Evolutionary conservation across 2,329 filamentous ascomycete species (phyloP).

Genomic region (Sclerotinia subarctica): DNA sequence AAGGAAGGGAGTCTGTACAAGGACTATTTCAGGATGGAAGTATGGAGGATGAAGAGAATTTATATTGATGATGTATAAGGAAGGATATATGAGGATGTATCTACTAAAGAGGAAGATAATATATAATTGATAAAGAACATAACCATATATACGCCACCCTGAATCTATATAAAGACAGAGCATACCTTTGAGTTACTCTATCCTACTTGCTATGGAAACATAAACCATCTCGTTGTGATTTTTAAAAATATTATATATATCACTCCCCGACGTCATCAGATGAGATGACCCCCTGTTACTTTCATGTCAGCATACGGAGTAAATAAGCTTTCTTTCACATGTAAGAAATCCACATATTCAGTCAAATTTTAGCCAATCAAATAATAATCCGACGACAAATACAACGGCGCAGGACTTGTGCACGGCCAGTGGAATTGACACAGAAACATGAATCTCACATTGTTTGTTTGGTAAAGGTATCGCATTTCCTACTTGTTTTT

Average conservation of each 20-base stretch:
- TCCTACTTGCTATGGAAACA: not conserved
- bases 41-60: conserved; percentile 38
- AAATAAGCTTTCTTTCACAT: conserved; percentile 11
- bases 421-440: not conserved
- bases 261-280: not conserved
- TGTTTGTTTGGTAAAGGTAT: not conserved
- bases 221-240: not conserved
- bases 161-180: not conserved
- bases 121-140: not conserved
- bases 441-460: not conserved
- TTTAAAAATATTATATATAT: too few species aligned
- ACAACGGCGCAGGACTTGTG: not conserved
- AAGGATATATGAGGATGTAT: not conserved
- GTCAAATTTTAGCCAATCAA: not conserved
- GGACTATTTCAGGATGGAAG: conserved; percentile 27
- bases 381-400: not conserved
- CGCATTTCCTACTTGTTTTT: not conserved
- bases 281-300: not conserved
- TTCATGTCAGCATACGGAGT: not conserved
- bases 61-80: conserved; percentile 34
- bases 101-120: not conserved
- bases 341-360: not conserved
- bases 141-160: not conserved
- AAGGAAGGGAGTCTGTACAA: conserved; percentile 51
- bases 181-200: not conserved